Base-by-base conservation (phyloP, 495 filamentous ascomycete species). In the Evansstolkia leycettana region DNA sequence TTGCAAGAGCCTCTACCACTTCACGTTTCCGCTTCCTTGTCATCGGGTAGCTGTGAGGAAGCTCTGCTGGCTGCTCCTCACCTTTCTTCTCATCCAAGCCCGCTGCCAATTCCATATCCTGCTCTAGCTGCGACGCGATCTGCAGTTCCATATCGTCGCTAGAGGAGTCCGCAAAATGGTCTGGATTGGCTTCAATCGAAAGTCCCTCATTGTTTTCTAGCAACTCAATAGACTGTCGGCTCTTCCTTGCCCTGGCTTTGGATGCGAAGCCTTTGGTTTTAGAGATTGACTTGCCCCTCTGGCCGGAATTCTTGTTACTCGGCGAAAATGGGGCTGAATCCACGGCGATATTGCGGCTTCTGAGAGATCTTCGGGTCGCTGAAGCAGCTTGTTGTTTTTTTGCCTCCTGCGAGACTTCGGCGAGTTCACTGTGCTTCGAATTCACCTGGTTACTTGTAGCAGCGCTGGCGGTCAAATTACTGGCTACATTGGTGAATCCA, bases 71-170 rank as follows among this genome's bases (percentile, higher is more conserved):
- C 32, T 39, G 17, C 25, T 29, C 34, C 15, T 12, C 16, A 31
- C 31, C 31, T 14, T 39, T 30, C 25, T 34, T 42, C 7, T 34
- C 45, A 29, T 45, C 23, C 31, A 47, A 26, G 38, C 62, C 55
- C 9, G 54, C 50, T 8, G 60, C 60, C 15, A 51, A 39, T 16
- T 56, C 60, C 20, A 67, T 40, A 35, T 69, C 64, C 34, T 63
- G 52, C 33, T 55, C 58, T 6, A 69, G 49, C 36, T 69, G 64
- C 28, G 62, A 69, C 9, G 61, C 58, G 23, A 60, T 49, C 36
- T 65, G 61, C 5, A 55, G 48, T 9, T 68, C 62, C 42, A 58
- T 48, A 14, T 67, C 64, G 34, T 68, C 64, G 12, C 54, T 54
- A 7, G 42, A 52, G 16, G 54, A 60, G 29, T 62, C 56, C 9